phyloP scores from a whole-genome alignment of 2,329 filamentous ascomycete genomes.

The Cladophialophora exuberans region DNA sequence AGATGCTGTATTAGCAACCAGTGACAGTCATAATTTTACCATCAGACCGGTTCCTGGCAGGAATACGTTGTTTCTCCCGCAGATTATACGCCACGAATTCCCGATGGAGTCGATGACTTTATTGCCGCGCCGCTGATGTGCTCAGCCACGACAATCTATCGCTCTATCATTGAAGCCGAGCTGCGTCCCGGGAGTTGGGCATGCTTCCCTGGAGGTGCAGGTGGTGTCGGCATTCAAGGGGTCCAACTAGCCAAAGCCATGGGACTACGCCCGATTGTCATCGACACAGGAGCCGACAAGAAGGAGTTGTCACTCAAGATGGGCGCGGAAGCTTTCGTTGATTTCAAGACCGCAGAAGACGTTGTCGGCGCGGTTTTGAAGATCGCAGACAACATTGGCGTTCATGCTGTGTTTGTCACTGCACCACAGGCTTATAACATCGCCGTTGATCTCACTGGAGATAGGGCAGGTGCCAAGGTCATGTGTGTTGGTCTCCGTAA shows the following conservation, averaged over 20 bases:
- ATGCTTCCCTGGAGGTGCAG: slow-evolving; percentile 43
- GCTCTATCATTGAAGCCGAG: slow-evolving; percentile 35
- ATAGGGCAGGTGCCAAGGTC: slow-evolving; percentile 52
- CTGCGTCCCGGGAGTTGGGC: slow-evolving; percentile 23
- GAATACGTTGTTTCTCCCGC: slow-evolving; percentile 44
- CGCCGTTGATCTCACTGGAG: slow-evolving; percentile 49
- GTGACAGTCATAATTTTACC: background rate
- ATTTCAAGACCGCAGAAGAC: slow-evolving; percentile 34
- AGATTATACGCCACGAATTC: slow-evolving; percentile 40
- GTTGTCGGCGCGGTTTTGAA: slow-evolving; percentile 19
- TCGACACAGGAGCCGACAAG: slow-evolving; percentile 43
- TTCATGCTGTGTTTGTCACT: slow-evolving; percentile 24
- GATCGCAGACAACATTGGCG: slow-evolving; percentile 24
- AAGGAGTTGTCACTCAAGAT: slow-evolving; percentile 36
- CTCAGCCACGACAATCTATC: slow-evolving; percentile 49
- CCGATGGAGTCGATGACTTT: slow-evolving; percentile 41
- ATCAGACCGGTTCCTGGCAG: slow-evolving; percentile 44
- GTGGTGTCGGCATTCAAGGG: slow-evolving; percentile 39
- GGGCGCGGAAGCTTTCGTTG: slow-evolving; percentile 47
- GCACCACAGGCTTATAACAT: slow-evolving; percentile 17
- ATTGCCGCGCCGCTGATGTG: slow-evolving; percentile 47
- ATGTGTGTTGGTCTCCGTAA: slow-evolving; percentile 53
- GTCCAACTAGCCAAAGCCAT: slow-evolving; percentile 40
- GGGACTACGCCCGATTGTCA: slow-evolving; percentile 46
- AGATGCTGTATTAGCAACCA: background rate